These are phyloP conservation scores for Botrytis medusae DNA, from an alignment of 2,329 filamentous ascomycete genomes.

Conservation along the genomic window DNA sequence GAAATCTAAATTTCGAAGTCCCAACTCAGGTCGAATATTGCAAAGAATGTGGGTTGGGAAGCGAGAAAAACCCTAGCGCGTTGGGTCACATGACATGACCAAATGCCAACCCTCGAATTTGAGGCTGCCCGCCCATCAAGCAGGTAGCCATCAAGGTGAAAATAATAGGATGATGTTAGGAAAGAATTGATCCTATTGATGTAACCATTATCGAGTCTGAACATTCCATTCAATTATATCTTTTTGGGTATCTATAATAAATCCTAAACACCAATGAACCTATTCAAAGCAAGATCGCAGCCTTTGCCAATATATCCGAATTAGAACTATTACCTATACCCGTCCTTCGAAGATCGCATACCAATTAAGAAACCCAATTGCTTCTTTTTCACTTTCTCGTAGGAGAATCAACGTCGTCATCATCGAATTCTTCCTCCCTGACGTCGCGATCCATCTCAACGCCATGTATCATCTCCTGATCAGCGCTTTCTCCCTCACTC, in stretches of 20 bases:
- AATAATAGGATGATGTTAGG: neutral
- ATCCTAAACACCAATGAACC: slow-evolving; percentile 2
- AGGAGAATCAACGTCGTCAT: neutral
- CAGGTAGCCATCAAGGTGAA: slow-evolving; percentile 6
- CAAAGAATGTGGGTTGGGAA: slow-evolving; percentile 8
- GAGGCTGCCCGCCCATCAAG: neutral
- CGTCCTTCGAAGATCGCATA: neutral
- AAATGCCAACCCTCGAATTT: neutral
- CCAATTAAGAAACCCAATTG: neutral
- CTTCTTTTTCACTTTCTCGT: neutral
- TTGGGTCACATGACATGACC: neutral
- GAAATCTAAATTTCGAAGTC: slow-evolving; percentile 25
- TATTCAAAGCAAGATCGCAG: neutral
- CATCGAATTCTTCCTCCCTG: neutral
- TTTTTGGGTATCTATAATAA: slow-evolving; percentile 11
- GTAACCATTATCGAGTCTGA: neutral
- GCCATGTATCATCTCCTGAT: neutral
- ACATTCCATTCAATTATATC: neutral
- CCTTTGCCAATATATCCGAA: neutral
- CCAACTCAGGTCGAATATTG: slow-evolving; percentile 18
- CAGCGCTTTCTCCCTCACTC: neutral
- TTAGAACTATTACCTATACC: neutral
- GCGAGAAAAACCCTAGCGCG: slow-evolving; percentile 17
- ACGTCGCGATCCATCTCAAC: neutral
- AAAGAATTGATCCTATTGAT: neutral